Evolutionary conservation across 2,329 filamentous ascomycete genomes (phyloP).

Genomic region (Cercospora sp.): DNA sequence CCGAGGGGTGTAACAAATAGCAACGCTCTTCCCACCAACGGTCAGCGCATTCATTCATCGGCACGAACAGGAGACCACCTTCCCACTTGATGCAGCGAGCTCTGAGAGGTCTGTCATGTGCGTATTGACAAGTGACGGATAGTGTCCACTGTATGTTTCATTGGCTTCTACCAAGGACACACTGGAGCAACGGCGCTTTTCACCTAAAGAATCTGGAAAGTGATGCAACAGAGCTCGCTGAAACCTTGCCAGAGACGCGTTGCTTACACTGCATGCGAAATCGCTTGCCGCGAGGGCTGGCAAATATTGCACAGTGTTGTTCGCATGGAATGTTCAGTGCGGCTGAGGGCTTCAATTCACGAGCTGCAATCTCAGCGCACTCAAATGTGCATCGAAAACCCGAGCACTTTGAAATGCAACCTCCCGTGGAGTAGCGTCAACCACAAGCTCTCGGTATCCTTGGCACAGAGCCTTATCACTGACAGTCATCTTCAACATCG

Average conservation of each 20-base stretch:
- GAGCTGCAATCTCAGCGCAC: not conserved
- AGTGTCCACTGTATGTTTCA: not conserved
- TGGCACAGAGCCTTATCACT: conserved; percentile 21
- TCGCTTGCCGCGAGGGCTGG: not conserved
- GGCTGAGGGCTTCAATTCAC: not conserved
- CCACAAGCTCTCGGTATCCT: conserved; percentile 19
- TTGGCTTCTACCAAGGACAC: not conserved
- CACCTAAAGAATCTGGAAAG: not conserved
- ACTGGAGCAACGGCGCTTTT: not conserved
- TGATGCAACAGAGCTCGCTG: not conserved
- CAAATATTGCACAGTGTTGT: not conserved
- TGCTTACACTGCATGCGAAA: not conserved
- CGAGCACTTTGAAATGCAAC: not conserved
- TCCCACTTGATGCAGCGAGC: not conserved
- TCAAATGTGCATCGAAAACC: not conserved
- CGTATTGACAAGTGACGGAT: not conserved
- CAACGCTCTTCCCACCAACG: not conserved
- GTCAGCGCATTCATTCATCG: not conserved
- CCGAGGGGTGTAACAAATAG: not conserved
- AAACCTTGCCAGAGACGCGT: not conserved
- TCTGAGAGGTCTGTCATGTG: not conserved
- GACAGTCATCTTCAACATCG: conserved; percentile 20
- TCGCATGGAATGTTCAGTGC: not conserved
- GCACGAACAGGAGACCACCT: not conserved
- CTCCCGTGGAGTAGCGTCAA: not conserved